Evolutionary conservation across 139 green algal species (phyloP).

Genomic region (Chlorella ohadii): DNA sequence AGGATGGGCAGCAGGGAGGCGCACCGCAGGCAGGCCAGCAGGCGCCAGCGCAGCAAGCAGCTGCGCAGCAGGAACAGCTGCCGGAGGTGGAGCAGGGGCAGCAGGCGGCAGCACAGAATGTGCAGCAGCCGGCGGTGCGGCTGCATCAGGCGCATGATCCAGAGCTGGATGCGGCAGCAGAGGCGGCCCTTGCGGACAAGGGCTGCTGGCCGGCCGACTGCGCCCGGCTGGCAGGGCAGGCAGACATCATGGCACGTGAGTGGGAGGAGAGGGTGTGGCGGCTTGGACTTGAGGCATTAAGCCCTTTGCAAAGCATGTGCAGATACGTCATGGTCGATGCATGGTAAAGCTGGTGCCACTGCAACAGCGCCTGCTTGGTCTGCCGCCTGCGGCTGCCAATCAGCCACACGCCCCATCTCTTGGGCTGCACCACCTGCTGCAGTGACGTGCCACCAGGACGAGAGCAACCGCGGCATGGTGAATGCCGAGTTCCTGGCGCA

Average conservation of each 20-base stretch:
- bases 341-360: no score
- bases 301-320: no score
- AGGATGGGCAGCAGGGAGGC: background rate
- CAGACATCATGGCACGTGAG: constrained; percentile 32
- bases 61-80: constrained; percentile 3
- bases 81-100: background rate
- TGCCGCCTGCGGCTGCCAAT: no score
- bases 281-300: background rate
- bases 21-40: background rate
- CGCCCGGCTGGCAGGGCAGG: constrained; percentile 7
- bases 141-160: background rate
- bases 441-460: constrained; percentile 56
- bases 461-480: constrained; percentile 54
- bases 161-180: constrained; percentile 5
- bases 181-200: constrained; percentile 28
- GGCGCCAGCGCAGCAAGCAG: no score
- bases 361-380: no score
- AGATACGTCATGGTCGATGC: no score
- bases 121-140: background rate
- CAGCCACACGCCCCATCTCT: no score
- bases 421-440: no score
- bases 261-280: background rate
- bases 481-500: constrained; percentile 46
- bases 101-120: background rate
- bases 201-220: constrained; percentile 44